phyloP scores from a whole-genome alignment of 257 asterid genomes.

The Capsicum pubescens region DNA sequence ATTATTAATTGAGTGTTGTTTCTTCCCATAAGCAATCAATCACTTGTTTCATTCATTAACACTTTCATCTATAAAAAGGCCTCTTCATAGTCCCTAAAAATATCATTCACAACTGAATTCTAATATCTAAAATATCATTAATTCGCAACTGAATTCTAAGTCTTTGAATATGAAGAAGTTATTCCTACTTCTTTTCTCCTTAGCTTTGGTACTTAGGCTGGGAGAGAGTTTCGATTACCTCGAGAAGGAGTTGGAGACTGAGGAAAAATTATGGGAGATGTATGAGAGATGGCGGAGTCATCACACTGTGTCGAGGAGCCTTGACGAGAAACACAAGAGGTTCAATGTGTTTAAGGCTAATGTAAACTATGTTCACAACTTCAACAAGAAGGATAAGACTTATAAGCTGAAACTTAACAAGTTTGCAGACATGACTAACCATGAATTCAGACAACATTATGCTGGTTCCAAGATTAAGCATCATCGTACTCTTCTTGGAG shows the following conservation, averaged over 20 bases:
- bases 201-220: conserved; percentile 45
- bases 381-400: conserved; percentile 76
- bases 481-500: conserved; percentile 61
- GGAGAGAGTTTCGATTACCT: conserved; percentile 70
- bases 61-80: conserved; percentile 53
- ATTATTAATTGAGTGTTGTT: conserved; percentile 31
- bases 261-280: conserved; percentile 72
- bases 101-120: neutral
- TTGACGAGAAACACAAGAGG: conserved; percentile 67
- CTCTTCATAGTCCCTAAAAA: conserved; percentile 31
- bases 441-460: conserved; percentile 64
- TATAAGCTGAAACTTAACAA: conserved; percentile 83
- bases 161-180: conserved; percentile 39
- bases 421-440: conserved; percentile 89
- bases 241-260: conserved; percentile 72
- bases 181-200: conserved; percentile 45
- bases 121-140: too few relatives aligned
- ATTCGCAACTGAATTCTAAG: too few relatives aligned
- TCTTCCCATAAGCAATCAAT: conserved; percentile 46
- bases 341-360: conserved; percentile 82
- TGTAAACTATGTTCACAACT: conserved; percentile 55
- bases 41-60: conserved; percentile 22
- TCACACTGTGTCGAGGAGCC: conserved; percentile 72
- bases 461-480: conserved; percentile 79
- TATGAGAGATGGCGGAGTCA: conserved; percentile 92